Evolutionary conservation across 176 grass and related monocot species (phyloP), one percentile per base, ranked within the genome.

Genomic region (Musa beccarii): DNA sequence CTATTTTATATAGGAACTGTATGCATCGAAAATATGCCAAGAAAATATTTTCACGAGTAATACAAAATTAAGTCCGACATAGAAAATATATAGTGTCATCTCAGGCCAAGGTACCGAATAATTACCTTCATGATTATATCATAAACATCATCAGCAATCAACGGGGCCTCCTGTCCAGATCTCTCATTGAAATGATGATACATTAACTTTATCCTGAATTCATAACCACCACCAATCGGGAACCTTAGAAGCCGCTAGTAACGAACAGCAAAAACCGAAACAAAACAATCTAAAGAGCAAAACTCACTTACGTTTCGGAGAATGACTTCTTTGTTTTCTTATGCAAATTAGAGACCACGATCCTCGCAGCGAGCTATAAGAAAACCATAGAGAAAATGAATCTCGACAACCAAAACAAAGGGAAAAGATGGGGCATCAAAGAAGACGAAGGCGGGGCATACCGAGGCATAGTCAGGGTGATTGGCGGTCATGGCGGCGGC

Each of bases 321-420:
- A 98, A 98, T 10, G 79, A 89, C 78, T 98, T 98, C 68, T 82
- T 93, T 13, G 94, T 98, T 82, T 89, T 98, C 90, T 98, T 98
- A 71, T 98, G 88, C 70, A 98, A 84, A 86, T 98, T 93, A 2
- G 94, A 98, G 54, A 98, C 88, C 0, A 83, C 94, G 82, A 98
- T 98, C 88, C 94, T 89, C 26, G 94, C 94, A 1, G 94, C 94
- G 5, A 98, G 94, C 94, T 98, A 67, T 53, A 71, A 51, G 7
- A 70, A 8, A 70, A 54, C 19, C 8, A 76, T 29, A 4, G 3
- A 17, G 28, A 71, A 57, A 57, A 23, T 5, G 21, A 54, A 20
- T 19, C 8, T 22, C 14, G 17, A 19, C 63, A 23, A 12, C 12
- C 43, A 26, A n/a, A 73, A 51, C 61, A 55, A 49, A 20, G 8